These are phyloP conservation scores for Eucalyptus curtisii DNA, from an alignment of 345 rosid genomes.

Conservation along the genomic window DNA sequence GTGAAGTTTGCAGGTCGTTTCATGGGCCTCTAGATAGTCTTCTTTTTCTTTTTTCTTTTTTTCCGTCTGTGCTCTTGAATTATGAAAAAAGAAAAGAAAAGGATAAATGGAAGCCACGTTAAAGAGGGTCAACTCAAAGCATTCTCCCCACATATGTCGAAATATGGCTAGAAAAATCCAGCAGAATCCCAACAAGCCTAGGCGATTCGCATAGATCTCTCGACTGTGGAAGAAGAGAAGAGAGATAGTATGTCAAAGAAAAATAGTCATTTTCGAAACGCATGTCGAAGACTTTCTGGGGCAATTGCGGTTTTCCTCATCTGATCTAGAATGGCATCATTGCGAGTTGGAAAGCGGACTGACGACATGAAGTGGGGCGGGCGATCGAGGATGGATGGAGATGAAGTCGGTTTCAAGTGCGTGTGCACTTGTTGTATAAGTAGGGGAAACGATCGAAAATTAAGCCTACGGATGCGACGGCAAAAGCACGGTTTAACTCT, in stretches of 20 bases:
- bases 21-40: neutral
- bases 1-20: neutral
- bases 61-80: neutral
- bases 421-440: neutral
- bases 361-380: neutral
- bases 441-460: neutral
- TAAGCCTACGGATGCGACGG: neutral
- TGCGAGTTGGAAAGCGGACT: neutral
- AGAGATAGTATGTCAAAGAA: neutral
- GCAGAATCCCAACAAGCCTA: neutral
- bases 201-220: neutral
- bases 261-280: neutral
- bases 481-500: neutral
- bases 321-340: neutral
- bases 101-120: neutral
- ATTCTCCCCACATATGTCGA: neutral
- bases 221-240: neutral
- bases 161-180: neutral
- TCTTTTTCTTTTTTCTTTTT: accelerated
- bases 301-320: neutral
- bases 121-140: neutral
- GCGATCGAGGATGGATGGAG: neutral
- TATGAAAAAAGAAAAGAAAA: neutral
- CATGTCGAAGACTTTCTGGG: neutral
- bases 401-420: neutral